Base-by-base conservation (phyloP, 208 protist species). In the Trypanosoma boissoni region DNA sequence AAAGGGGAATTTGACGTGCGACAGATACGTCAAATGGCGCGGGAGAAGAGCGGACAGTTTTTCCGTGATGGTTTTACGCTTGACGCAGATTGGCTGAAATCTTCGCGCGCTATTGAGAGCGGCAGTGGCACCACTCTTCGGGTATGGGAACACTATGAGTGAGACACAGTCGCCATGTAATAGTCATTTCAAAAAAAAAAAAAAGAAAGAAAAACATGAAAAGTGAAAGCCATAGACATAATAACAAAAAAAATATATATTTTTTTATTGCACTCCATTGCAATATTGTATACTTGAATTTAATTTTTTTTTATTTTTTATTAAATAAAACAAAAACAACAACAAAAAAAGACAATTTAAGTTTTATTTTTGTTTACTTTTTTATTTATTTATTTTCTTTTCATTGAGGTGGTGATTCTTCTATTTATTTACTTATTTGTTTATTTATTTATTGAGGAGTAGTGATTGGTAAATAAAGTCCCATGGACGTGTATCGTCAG, bases 401-500 rank as follows among this genome's bases (percentile, higher is more conserved):
- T 27, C 12, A 23, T 12, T 28, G 21, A 46, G 26, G 37, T 58
- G 7, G 6, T 49, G 34, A 46, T 27, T 29, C 29, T 31, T 66
- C 49, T 10, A 4, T 10, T 68, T 60, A 3, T 31, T 44, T 51
- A 14, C 9, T 45, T 34, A 23, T 26, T 2, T 46, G 37, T 58
- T 20, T 4, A 20, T n/a, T 26, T 73, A n/a, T 14, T 51, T 34
- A 4, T 16, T 8, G 42, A 28, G 48, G 5, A 49, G 32, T 34
- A 34, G 29, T 46, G 32, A 24, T 28, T 14, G 16, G 10, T 24
- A 26, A 26, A 58, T 34, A 29, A 44, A 26, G 26, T 9, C 53
- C 27, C 20, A 88, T 96, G 91, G 91, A 96, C 55, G 87, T 96
- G 26, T 96, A 96, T 53, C 72, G 83, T 5, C 91, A 96, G 53